Percentiles rank a stretch among this genome's conserved stretches.
Conservation (phyloP, 2,329 filamentous ascomycete species). For the Scortechinia acanthostroma region DNA sequence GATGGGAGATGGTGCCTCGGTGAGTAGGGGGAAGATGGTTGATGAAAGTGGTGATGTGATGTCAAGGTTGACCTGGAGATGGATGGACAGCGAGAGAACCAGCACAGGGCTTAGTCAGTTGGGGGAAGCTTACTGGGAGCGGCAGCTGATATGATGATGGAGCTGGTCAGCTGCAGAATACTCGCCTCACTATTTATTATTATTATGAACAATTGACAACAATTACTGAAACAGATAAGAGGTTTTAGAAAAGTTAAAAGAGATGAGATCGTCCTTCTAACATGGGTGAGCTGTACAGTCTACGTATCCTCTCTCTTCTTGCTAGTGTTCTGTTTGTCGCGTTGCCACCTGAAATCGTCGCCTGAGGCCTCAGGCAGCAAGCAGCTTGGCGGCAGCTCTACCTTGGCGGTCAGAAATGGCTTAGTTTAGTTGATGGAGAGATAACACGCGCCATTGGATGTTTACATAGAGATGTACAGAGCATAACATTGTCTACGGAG, state of each 20-base stretch:
- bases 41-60: background rate
- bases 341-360: background rate
- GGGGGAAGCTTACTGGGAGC: background rate
- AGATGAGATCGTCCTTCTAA: too few species aligned
- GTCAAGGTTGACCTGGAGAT: background rate
- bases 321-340: background rate
- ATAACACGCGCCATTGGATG: too few species aligned
- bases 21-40: background rate
- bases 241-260: background rate
- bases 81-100: background rate
- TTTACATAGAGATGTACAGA: too few species aligned
- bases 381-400: background rate
- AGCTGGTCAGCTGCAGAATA: background rate
- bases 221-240: too few species aligned
- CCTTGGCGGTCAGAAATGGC: too few species aligned
- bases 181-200: too few species aligned
- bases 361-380: background rate
- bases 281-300: too few species aligned
- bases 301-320: too few species aligned
- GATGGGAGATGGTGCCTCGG: background rate
- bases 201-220: background rate
- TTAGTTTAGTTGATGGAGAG: too few species aligned
- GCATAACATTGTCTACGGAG: too few species aligned
- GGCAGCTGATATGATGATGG: background rate
- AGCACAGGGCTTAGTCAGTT: conserved; percentile 2